These are phyloP conservation scores for Asclepias syriaca DNA, from an alignment of 257 asterid species.

Conservation along the genomic window DNA sequence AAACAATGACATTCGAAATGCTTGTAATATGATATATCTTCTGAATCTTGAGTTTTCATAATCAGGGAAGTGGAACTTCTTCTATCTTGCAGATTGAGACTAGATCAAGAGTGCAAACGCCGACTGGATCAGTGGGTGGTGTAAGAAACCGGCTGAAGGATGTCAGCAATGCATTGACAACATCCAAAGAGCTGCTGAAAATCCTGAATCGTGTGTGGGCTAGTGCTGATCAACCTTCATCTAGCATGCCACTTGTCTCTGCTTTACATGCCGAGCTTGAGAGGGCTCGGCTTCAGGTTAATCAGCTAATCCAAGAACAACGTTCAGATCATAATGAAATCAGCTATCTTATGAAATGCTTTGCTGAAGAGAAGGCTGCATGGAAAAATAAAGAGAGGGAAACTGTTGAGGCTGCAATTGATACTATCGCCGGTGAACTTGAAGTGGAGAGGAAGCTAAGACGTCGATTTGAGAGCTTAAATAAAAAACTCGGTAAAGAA, in stretches of 20 bases:
- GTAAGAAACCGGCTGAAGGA: slow-evolving; percentile 60
- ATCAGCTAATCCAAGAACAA: slow-evolving; percentile 76
- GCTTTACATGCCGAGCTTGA: slow-evolving; percentile 95
- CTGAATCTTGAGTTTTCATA: background rate
- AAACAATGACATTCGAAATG: background rate
- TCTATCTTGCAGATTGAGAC: slow-evolving; percentile 58
- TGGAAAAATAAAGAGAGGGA: slow-evolving; percentile 68
- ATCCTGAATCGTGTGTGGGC: slow-evolving; percentile 83
- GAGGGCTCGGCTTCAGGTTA: slow-evolving; percentile 82
- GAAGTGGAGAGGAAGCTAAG: slow-evolving; percentile 73
- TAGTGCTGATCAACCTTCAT: slow-evolving; percentile 68
- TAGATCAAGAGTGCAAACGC: slow-evolving; percentile 60
- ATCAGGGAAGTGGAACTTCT: background rate
- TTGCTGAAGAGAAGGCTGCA: slow-evolving; percentile 76
- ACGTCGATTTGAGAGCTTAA: slow-evolving; percentile 66
- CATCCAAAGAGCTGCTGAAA: slow-evolving; percentile 90
- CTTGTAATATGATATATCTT: background rate
- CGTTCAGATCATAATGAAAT: slow-evolving; percentile 51
- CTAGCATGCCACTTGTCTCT: slow-evolving; percentile 77
- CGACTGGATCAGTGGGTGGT: slow-evolving; percentile 48
- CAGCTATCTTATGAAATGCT: slow-evolving; percentile 62
- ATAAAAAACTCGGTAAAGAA: slow-evolving; percentile 75
- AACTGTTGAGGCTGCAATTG: slow-evolving; percentile 57
- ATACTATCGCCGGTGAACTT: slow-evolving; percentile 52
- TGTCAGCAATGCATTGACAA: slow-evolving; percentile 73